Conservation (phyloP, 495 filamentous ascomycete species). For the Hypoxylon intermedium region DNA sequence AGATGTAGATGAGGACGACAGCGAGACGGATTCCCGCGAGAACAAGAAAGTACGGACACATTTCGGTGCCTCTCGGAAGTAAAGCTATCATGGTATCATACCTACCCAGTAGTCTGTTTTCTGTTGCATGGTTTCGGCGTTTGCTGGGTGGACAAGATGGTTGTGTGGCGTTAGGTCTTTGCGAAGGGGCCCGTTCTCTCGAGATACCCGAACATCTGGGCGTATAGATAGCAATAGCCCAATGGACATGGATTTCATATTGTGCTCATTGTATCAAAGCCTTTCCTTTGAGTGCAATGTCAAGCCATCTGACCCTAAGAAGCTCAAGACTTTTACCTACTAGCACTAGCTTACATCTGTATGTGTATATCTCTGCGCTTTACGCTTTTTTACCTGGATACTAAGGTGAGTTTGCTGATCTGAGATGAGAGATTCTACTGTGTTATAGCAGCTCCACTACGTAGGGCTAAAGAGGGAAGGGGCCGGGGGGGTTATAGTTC, state of each 20-base stretch:
- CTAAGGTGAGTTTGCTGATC: no score
- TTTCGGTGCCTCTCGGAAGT: constrained; percentile 60
- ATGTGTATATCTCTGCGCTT: no score
- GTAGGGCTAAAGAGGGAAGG: no score
- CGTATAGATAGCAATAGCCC: background rate
- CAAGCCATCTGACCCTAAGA: no score
- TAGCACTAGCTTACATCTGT: no score
- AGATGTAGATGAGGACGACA: constrained; percentile 54
- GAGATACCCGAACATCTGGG: constrained; percentile 28
- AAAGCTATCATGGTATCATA: constrained; percentile 9
- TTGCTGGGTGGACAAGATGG: background rate
- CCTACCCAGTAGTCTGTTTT: background rate
- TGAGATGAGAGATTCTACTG: no score
- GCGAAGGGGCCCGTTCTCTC: background rate
- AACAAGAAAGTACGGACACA: constrained; percentile 60
- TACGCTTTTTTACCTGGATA: no score
- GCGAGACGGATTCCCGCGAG: constrained; percentile 56
- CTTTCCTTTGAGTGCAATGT: background rate
- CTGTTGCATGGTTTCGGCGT: constrained; percentile 18
- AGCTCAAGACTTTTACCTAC: no score
- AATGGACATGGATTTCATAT: constrained; percentile 6
- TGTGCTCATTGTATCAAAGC: background rate
- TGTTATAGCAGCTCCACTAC: no score
- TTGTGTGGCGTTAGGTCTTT: constrained; percentile 14
- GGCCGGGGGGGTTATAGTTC: no score